Base-by-base conservation (phyloP, 768 basidiomycete species). In the Neoboletus subvelutipes region DNA sequence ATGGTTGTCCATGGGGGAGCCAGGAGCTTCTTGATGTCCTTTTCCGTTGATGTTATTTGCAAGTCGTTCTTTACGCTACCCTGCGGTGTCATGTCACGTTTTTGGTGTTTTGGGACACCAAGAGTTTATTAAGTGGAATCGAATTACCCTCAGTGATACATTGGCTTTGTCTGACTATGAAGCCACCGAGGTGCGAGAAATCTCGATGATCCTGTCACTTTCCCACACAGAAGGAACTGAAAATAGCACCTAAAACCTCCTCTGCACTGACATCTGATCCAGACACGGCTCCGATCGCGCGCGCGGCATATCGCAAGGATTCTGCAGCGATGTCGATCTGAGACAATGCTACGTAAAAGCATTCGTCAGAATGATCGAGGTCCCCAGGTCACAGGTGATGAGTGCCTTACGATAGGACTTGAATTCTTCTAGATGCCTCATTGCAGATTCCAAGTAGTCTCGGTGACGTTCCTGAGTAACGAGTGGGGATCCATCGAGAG, bases 201-300 rank as follows among this genome's bases (percentile, higher is more conserved):
- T 13, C 15, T 31, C 11, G 37, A 49, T 11, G 7, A 18, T 24
- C 20, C 8, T 11, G 29, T 40, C 52, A 92, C 75, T 94, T 92
- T 37, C 93, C 93, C 50, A 95, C 91, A 67, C 94, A 96, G 71
- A 96, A 96, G 50, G 90, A 88, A 34, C 80, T 78, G 67, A 96
- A 96, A 26, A 96, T 80, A 20, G 82, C 82, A 56, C 93, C 92
- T 22, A 96, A 71, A 9, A 95, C 78, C 57, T 95, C 92, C 64
- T 96, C 94, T 13, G 87, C 83, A 45, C 86, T 87, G 54, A 96
- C 86, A 37, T 62, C 60, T 9, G 80, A 67, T 5, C 94, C 93
- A 2, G 88, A 85, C n/a, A 95, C 84, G 56, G 84, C 83, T 1
- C 91, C 93, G n/a, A 96, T 81, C 5, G 91, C 86, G 56, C 83